Evolutionary conservation across 2,329 filamentous ascomycete genomes (phyloP).

Genomic region (Mariannaea sp.): DNA sequence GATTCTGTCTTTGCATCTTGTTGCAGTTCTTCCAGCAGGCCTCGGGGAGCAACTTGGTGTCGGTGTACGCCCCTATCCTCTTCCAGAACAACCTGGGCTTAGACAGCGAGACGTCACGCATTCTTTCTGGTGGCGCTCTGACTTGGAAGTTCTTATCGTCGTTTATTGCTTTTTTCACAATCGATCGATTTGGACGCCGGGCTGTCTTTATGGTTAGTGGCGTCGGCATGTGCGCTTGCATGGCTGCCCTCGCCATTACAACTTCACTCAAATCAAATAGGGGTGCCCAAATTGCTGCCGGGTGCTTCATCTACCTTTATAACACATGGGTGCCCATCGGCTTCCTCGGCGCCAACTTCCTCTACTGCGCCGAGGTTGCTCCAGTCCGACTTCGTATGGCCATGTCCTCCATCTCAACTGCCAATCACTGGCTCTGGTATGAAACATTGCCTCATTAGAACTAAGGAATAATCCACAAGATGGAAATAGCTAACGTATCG

Average conservation of each 20-base stretch:
- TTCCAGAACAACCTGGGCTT: slow-evolving; percentile 33
- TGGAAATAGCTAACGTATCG: neutral
- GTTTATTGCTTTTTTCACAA: slow-evolving; percentile 32
- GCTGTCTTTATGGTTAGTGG: slow-evolving; percentile 29
- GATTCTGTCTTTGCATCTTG: slow-evolving; percentile 40
- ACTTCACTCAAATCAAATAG: slow-evolving; percentile 24
- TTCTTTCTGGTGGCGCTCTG: slow-evolving; percentile 31
- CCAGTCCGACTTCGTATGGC: slow-evolving; percentile 50
- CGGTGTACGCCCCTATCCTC: slow-evolving; percentile 34
- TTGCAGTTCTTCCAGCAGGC: slow-evolving; percentile 39
- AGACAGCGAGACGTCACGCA: slow-evolving; percentile 25
- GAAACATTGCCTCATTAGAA: neutral
- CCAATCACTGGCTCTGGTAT: slow-evolving; percentile 35
- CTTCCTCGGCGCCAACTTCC: slow-evolving; percentile 65
- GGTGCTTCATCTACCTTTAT: slow-evolving; percentile 65
- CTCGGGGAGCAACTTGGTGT: slow-evolving; percentile 34
- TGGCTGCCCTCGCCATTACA: slow-evolving; percentile 29
- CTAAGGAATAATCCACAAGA: too few species aligned
- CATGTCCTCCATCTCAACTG: slow-evolving; percentile 58
- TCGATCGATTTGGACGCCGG: slow-evolving; percentile 34
- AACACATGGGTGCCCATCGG: slow-evolving; percentile 69
- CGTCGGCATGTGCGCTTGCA: slow-evolving; percentile 29
- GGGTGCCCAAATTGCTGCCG: slow-evolving; percentile 26
- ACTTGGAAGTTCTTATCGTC: slow-evolving; percentile 40
- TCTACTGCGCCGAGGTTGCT: slow-evolving; percentile 59